Evolutionary conservation across 495 filamentous ascomycete species (phyloP).

Genomic region (Podospora comata): DNA sequence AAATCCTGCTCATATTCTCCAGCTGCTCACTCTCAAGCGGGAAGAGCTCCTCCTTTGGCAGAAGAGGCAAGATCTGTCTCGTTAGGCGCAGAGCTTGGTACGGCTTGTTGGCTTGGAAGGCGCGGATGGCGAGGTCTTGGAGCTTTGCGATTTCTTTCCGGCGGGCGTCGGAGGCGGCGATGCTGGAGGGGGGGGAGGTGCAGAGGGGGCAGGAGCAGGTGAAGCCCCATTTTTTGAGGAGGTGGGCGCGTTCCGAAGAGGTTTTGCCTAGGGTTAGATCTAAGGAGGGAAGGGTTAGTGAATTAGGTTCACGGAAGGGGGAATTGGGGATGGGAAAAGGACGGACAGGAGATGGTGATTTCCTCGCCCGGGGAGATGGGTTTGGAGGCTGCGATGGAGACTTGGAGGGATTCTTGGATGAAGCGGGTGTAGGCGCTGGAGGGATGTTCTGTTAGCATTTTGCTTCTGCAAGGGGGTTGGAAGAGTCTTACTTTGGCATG

Average conservation of each 20-base stretch:
- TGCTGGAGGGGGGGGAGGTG: slow-evolving; percentile 25
- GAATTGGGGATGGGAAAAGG: background rate
- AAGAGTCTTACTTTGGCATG: slow-evolving; percentile 37
- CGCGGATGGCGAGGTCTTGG: slow-evolving; percentile 32
- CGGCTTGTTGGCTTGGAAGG: slow-evolving; percentile 29
- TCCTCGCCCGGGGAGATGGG: slow-evolving; percentile 41
- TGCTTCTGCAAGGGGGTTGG: background rate
- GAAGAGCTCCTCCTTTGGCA: slow-evolving; percentile 34
- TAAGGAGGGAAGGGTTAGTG: background rate
- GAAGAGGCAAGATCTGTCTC: slow-evolving; percentile 31
- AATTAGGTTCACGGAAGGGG: background rate
- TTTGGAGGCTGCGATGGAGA: slow-evolving; percentile 32
- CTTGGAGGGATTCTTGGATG: slow-evolving; percentile 30
- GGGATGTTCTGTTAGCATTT: background rate
- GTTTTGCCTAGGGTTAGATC: slow-evolving; percentile 35
- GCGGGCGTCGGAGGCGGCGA: slow-evolving; percentile 36
- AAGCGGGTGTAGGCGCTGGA: slow-evolving; percentile 38
- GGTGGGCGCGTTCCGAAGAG: slow-evolving; percentile 25
- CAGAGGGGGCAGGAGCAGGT: slow-evolving; percentile 41
- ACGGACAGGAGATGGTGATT: slow-evolving; percentile 42
- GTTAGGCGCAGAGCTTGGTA: slow-evolving; percentile 38
- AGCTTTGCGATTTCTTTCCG: slow-evolving; percentile 32
- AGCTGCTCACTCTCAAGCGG: slow-evolving; percentile 38
- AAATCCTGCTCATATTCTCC: slow-evolving; percentile 41
- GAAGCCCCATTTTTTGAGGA: slow-evolving; percentile 39